Base-by-base conservation (phyloP, 108 stramenopile species). In the Cyclotella choctawhatcheeana region DNA sequence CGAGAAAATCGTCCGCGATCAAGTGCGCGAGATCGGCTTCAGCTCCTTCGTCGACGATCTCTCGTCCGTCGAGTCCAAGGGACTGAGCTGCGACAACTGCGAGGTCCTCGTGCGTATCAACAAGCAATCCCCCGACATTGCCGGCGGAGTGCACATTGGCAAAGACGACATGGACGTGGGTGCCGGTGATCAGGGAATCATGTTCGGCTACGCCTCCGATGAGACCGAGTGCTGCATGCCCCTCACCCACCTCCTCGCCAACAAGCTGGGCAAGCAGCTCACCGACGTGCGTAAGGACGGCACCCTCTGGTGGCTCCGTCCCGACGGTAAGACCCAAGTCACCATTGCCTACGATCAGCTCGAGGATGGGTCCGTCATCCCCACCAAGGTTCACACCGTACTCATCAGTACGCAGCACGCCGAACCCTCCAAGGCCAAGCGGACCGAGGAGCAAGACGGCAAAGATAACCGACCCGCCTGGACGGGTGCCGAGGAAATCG, bases 161-260 rank as follows among this genome's bases (percentile, higher is more conserved):
- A 93, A 95, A 80, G 81, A 92, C 73, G 97, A 97, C 17, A 71
- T 89, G 60, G 97, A 98, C 74, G 93, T 97, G 47, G 97, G 97
- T 61, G 97, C 97, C 71, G 97, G 97, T 64, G 97, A 98, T 74
- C 97, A 98, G 84, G 97, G 97, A 60, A 97, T 98, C 86, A 98
- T 98, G 97, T 98, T 98, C 83, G 97, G 97, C 22, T 98, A 97
- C 73, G 97, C 97, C 77, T 88, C 92, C 32, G 97, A 98, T 71
- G 97, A 98, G 89, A 98, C 97, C 58, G 94, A 94, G 50, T 74
- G 77, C 62, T 86, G 88, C 87, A 98, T 98, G 97, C 97, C 97
- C 34, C 74, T 98, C 70, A 97, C 97, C 60, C 97, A 97, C 87
- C 81, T 95, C 65, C 90, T 98, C 59, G 97, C 97, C 73, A 98